Evolutionary conservation across 164 flowering plant species (phyloP).

Genomic region (Dillenia turbinata): DNA sequence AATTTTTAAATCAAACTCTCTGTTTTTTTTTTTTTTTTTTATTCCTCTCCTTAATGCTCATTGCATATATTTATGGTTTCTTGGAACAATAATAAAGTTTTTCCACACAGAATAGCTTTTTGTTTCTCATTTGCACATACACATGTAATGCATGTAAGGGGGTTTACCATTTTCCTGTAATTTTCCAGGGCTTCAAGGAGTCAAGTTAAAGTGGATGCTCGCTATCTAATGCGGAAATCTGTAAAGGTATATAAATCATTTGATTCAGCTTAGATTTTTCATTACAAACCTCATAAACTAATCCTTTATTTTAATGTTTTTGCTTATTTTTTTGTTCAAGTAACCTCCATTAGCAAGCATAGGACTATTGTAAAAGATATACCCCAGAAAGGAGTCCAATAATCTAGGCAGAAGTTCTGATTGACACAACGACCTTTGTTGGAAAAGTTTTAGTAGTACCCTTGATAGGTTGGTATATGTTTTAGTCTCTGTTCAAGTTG

Average conservation of each 20-base stretch:
- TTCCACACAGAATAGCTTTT: background rate
- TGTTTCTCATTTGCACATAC: background rate
- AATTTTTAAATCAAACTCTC: no score
- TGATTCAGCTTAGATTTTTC: background rate
- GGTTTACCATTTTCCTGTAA: background rate
- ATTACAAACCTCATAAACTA: background rate
- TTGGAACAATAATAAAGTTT: background rate
- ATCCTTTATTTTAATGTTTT: background rate
- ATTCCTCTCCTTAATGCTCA: background rate
- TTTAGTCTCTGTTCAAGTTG: no score
- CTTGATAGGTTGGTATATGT: no score
- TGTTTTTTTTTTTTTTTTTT: no score
- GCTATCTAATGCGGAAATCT: constrained; percentile 32
- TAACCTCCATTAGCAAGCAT: background rate
- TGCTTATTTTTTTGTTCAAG: background rate
- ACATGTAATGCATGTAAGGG: background rate
- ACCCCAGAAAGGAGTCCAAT: background rate
- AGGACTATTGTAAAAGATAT: background rate
- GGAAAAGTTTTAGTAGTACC: background rate
- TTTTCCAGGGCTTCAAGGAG: constrained; percentile 32
- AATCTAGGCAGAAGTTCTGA: background rate
- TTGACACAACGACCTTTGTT: background rate
- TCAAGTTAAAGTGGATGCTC: constrained; percentile 22
- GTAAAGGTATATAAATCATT: constrained; percentile 27
- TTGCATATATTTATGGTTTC: background rate